Evolutionary conservation across 345 rosid genomes (phyloP).

Genomic region (Hibiscus trionum): DNA sequence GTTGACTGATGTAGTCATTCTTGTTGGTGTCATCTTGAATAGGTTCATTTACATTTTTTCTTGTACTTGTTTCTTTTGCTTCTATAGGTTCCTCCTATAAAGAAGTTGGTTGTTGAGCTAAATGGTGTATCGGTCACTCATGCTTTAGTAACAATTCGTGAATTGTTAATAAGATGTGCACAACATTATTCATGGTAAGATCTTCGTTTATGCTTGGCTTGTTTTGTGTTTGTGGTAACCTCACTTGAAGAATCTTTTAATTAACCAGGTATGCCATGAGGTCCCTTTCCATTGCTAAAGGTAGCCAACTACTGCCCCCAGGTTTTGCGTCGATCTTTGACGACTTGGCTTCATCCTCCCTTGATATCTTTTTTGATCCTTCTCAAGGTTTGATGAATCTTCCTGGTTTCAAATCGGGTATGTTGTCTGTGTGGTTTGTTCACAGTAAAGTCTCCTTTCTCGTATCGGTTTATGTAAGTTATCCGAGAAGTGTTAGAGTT

Average conservation of each 20-base stretch:
- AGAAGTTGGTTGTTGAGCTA: slow-evolving; percentile 82
- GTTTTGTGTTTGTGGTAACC: slow-evolving; percentile 10
- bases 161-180: slow-evolving; percentile 61
- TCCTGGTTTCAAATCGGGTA: slow-evolving; percentile 82
- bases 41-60: slow-evolving; percentile 9
- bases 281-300: slow-evolving; percentile 86
- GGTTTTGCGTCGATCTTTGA: slow-evolving; percentile 81
- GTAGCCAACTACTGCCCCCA: slow-evolving; percentile 86
- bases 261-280: slow-evolving; percentile 81
- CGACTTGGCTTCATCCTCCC: slow-evolving; percentile 86
- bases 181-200: slow-evolving; percentile 89
- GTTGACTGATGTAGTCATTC: slow-evolving; percentile 9
- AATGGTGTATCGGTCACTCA: slow-evolving; percentile 88
- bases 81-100: slow-evolving; percentile 72
- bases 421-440: slow-evolving; percentile 3
- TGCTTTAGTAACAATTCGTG: slow-evolving; percentile 80
- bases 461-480: not conserved
- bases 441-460: not conserved
- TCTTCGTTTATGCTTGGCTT: slow-evolving; percentile 8
- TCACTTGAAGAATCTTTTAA: slow-evolving; percentile 12
- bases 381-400: slow-evolving; percentile 64
- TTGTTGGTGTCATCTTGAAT: slow-evolving; percentile 10
- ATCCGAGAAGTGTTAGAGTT: no score
- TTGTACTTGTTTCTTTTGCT: slow-evolving; percentile 12
- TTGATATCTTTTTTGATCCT: slow-evolving; percentile 92